Conservation (phyloP, 2,329 filamentous ascomycete species). For the Fusarium sp. region DNA sequence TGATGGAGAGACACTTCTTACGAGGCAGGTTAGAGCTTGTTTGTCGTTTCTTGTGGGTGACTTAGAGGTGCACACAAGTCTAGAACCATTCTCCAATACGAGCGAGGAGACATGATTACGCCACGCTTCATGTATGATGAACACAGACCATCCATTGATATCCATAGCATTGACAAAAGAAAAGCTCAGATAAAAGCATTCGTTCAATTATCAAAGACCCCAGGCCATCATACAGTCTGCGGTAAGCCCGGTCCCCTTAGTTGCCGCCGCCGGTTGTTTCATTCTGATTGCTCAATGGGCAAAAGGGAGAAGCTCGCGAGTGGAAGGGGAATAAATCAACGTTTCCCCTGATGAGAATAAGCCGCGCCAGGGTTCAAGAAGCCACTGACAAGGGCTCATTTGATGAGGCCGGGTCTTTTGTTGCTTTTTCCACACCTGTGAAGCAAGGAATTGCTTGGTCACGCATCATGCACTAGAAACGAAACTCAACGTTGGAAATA, state of each 20-base stretch:
- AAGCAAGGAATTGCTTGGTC: constrained; percentile 2
- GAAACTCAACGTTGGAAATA: background rate
- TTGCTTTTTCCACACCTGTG: constrained; percentile 26
- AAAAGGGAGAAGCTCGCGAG: constrained; percentile 13
- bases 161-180: constrained; percentile 2
- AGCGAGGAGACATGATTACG: constrained; percentile 23
- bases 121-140: constrained; percentile 32
- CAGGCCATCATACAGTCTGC: background rate
- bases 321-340: constrained; percentile 14
- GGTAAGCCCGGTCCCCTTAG: constrained; percentile 16
- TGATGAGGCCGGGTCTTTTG: constrained; percentile 8
- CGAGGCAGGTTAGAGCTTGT: constrained; percentile 29
- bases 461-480: background rate
- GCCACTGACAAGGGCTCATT: constrained; percentile 19
- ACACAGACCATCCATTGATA: background rate
- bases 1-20: constrained; percentile 36
- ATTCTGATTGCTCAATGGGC: constrained; percentile 38
- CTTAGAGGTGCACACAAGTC: background rate
- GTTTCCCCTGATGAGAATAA: constrained; percentile 32
- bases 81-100: background rate
- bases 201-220: background rate
- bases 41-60: constrained; percentile 2
- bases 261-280: constrained; percentile 38
- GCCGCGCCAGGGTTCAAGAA: constrained; percentile 14
- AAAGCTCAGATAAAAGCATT: constrained; percentile 9